Evolutionary conservation across 1,284 basidiomycete genomes (phyloP).

Genomic region (Bondarzewia mesenterica): DNA sequence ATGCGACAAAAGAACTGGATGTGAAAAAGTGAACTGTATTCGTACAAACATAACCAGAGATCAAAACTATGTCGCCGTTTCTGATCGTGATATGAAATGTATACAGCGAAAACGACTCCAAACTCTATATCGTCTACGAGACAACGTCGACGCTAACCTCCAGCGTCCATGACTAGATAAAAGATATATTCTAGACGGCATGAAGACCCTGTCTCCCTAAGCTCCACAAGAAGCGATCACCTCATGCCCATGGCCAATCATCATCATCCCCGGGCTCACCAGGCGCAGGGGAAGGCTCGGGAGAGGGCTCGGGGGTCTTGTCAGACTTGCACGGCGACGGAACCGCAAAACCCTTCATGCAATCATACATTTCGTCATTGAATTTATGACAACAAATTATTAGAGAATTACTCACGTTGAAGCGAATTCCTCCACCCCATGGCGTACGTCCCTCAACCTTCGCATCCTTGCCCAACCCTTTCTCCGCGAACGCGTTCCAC

Average conservation of each 20-base stretch:
- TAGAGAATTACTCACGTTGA: conserved; percentile 35
- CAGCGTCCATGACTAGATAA: too few species aligned
- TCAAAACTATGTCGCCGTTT: too few species aligned
- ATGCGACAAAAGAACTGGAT: too few species aligned
- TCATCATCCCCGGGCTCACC: conserved; percentile 24
- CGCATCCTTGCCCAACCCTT: conserved; percentile 78
- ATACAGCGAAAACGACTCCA: too few species aligned
- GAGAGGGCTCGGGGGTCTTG: conserved; percentile 12
- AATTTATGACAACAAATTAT: neutral
- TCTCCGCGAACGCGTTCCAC: conserved; percentile 79
- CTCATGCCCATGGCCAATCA: conserved; percentile 9
- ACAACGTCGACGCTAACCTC: too few species aligned
- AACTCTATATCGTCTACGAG: too few species aligned
- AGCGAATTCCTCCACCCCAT: conserved; percentile 88
- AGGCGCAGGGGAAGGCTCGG: conserved; percentile 19
- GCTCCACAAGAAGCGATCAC: too few species aligned
- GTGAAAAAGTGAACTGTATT: too few species aligned
- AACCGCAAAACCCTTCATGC: conserved; percentile 20
- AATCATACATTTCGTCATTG: neutral
- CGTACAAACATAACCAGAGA: too few species aligned
- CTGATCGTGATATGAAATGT: too few species aligned
- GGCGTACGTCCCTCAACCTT: conserved; percentile 72
- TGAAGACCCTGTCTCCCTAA: too few species aligned
- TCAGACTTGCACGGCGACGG: conserved; percentile 17
- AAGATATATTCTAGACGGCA: too few species aligned